Conservation (phyloP, 371 early-diverging fungal species). For the Synchytrium microbalum region DNA sequence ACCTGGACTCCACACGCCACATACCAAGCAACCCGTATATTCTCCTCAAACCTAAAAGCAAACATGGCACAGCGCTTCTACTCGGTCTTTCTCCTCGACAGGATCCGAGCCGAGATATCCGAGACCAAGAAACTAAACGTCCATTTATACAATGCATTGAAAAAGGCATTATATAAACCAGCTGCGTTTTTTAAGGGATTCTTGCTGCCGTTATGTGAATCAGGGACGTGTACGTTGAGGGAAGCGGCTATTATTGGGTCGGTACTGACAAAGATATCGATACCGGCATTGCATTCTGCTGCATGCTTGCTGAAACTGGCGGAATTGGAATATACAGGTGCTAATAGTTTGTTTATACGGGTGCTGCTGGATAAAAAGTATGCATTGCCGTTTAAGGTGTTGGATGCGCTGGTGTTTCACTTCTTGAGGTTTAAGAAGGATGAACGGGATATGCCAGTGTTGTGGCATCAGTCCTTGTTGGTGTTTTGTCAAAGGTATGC, state of each 20-base stretch:
- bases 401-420: conserved; percentile 91
- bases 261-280: conserved; percentile 82
- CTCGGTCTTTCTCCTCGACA: conserved; percentile 74
- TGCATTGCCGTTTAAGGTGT: conserved; percentile 92
- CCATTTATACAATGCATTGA: conserved; percentile 91
- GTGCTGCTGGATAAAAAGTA: conserved; percentile 96
- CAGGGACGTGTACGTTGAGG: conserved; percentile 89
- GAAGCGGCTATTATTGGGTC: conserved; percentile 95
- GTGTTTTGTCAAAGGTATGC: conserved; percentile 81
- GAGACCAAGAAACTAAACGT: conserved; percentile 93
- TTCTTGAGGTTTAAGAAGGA: conserved; percentile 82
- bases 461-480: conserved; percentile 94
- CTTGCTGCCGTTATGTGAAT: conserved; percentile 90
- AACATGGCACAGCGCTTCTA: conserved; percentile 52
- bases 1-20: conserved; percentile 94
- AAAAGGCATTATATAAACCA: conserved; percentile 94
- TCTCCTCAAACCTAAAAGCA: conserved; percentile 79
- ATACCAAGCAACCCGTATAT: conserved; percentile 92
- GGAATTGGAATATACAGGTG: conserved; percentile 96
- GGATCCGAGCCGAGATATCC: conserved; percentile 87
- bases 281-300: conserved; percentile 91
- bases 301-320: conserved; percentile 88
- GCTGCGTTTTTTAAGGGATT: conserved; percentile 97
- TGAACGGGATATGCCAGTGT: conserved; percentile 72
- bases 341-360: conserved; percentile 89